These are phyloP conservation scores for Taiwanofungus camphoratus DNA, from an alignment of 1,284 basidiomycete genomes.

Conservation along the genomic window DNA sequence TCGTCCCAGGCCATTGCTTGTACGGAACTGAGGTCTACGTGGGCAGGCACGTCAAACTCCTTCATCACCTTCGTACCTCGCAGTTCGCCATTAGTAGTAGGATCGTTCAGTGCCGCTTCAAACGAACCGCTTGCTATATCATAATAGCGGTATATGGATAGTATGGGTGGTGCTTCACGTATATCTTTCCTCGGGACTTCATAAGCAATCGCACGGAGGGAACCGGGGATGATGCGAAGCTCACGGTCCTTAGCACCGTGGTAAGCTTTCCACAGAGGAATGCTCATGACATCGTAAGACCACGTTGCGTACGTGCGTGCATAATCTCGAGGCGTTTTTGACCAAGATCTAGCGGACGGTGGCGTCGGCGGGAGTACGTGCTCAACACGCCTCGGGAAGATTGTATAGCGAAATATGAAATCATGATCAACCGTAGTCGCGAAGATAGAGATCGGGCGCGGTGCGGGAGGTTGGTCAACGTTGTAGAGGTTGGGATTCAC, in stretches of 20 bases:
- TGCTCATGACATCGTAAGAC: slow-evolving; percentile 5
- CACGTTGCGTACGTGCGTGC: not conserved
- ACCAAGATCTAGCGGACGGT: not conserved
- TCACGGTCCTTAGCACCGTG: not conserved
- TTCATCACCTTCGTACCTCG: not conserved
- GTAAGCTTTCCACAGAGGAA: slow-evolving; percentile 5
- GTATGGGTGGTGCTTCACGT: slow-evolving; percentile 8
- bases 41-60: not conserved
- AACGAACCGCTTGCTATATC: slow-evolving; percentile 7
- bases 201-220: slow-evolving; percentile 44
- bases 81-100: no score
- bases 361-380: slow-evolving; percentile 5
- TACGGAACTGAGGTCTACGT: not conserved
- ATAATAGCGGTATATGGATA: slow-evolving; percentile 11
- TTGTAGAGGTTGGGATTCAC: slow-evolving; percentile 25
- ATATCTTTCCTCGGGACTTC: slow-evolving; percentile 23
- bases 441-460: slow-evolving; percentile 7
- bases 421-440: not conserved
- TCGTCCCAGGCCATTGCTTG: slow-evolving; percentile 38
- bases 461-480: slow-evolving; percentile 10
- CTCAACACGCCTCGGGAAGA: slow-evolving; percentile 15
- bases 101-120: no score
- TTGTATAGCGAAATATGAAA: slow-evolving; percentile 15
- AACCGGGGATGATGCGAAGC: slow-evolving; percentile 39
- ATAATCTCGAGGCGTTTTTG: not conserved